Conservation (phyloP, 495 filamentous ascomycete genomes). For the Penicillium cinerascens region DNA sequence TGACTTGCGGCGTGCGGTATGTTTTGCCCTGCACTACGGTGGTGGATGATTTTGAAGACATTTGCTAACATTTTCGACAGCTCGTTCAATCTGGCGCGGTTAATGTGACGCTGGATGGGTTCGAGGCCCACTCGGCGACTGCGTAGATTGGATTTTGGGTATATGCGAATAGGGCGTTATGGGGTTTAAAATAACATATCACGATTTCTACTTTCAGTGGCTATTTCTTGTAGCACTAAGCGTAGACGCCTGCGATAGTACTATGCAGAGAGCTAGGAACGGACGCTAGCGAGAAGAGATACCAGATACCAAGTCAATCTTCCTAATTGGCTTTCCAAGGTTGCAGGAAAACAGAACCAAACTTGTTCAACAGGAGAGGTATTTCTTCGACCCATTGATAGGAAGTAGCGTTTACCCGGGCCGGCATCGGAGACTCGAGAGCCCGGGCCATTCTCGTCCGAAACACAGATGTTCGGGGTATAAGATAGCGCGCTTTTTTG, state of each 20-base stretch:
- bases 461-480: conserved; percentile 8
- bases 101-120: conserved; percentile 72
- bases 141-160: conserved; percentile 2
- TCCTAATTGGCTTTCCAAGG: too few relatives aligned
- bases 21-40: conserved; percentile 36
- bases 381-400: conserved; percentile 2
- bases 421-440: conserved; percentile 37
- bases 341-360: too few relatives aligned
- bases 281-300: neutral
- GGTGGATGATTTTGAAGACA: neutral
- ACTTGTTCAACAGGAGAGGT: neutral
- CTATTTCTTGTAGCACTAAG: neutral
- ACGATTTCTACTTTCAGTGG: neutral
- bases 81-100: conserved; percentile 93
- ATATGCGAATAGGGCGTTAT: conserved; percentile 22
- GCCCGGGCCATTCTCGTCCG: conserved; percentile 34
- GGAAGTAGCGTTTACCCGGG: conserved; percentile 23
- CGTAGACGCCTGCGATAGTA: neutral
- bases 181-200: conserved; percentile 10
- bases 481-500: conserved; percentile 8
- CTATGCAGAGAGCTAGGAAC: neutral
- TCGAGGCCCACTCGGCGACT: conserved; percentile 46
- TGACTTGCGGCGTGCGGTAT: conserved; percentile 83
- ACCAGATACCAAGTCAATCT: too few relatives aligned
- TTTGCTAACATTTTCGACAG: conserved; percentile 41